Base-by-base conservation (phyloP, 2,329 filamentous ascomycete species). In the Phyllosticta paracitricarpa region DNA sequence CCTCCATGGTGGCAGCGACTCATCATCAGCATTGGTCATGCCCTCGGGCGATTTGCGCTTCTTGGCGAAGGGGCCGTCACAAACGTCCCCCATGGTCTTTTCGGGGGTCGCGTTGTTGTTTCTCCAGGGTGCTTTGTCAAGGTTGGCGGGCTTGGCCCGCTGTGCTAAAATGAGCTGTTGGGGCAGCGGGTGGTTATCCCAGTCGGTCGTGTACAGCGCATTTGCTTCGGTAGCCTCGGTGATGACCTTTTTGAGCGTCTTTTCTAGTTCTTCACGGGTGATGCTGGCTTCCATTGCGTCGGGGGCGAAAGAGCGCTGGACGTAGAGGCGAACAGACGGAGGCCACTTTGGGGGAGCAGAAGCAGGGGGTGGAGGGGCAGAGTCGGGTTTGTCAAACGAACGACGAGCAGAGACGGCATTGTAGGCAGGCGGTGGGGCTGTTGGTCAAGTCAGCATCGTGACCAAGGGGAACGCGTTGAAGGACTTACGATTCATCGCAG, bases 171-270 rank as follows among this genome's bases (percentile, higher is more conserved):
- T 87, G 74, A 97, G 80, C 64, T 89, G 81, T 74, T 97, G 93
- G 5, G 94, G 94, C 14, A 97, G 79, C 52, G 89, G 89, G 78
- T 95, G 83, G 26, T 78, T 82, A 65, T 88, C 83, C 94, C 94
- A 99, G 77, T 97, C 84, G 72, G 89, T 85, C 26, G 81, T 81
- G 70, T 88, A 81, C 70, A 97, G 82, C 61, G 82, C 82, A 66
- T 87, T 83, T 67, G 78, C 83, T 68, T 93, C 88, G 66, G 90
- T 91, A 65, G 90, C 90, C 60, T 86, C 81, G 64, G 88, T 89
- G 72, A 99, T 97, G 67, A 91, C 88, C 63, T 87, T 79, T 75
- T 93, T 96, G 65, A 99, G 79, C 71, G 91, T 95, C 63, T 80
- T 79, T 73, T 96, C 89, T 81, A 97, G 88, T 62, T 96, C 91